Evolutionary conservation across 2,329 filamentous ascomycete species (phyloP).

Genomic region (Calonectria pseudoturangicola): DNA sequence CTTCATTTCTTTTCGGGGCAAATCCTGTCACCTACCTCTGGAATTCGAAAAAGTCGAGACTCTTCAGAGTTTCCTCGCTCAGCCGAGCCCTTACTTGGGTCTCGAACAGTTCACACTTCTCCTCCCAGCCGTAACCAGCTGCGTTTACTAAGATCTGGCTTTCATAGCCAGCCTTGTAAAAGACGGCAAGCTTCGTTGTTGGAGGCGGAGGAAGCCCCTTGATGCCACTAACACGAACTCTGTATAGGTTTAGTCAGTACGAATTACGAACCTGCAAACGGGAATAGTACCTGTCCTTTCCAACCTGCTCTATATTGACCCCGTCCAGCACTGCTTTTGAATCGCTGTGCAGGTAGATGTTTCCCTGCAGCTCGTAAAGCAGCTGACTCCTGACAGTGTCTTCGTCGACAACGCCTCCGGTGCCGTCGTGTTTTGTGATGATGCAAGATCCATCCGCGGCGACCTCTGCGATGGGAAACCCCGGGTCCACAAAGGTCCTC

Average conservation of each 20-base stretch:
- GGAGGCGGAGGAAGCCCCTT: constrained; percentile 30
- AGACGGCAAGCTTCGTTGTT: constrained; percentile 33
- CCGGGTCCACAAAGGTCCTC: constrained; percentile 57
- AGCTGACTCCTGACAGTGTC: constrained; percentile 34
- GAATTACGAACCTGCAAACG: not conserved
- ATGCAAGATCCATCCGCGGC: constrained; percentile 65
- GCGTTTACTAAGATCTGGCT: constrained; percentile 25
- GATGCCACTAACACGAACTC: constrained; percentile 31
- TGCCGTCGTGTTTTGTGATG: constrained; percentile 52
- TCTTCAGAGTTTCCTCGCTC: constrained; percentile 6
- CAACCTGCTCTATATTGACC: constrained; percentile 35
- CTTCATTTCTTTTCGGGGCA: not conserved
- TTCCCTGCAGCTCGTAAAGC: constrained; percentile 33
- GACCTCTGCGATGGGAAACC: constrained; percentile 71
- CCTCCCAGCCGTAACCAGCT: constrained; percentile 26
- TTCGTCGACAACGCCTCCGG: constrained; percentile 21
- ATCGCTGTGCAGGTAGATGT: constrained; percentile 34
- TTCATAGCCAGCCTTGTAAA: constrained; percentile 32
- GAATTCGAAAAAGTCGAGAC: constrained; percentile 25
- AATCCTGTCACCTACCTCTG: constrained; percentile 20
- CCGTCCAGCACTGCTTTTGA: constrained; percentile 38
- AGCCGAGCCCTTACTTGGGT: constrained; percentile 13
- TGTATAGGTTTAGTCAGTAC: not conserved
- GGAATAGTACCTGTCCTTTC: constrained; percentile 23
- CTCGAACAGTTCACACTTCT: constrained; percentile 34